Conservation (phyloP, 768 basidiomycete species). For the Rhodotorula paludigena region DNA sequence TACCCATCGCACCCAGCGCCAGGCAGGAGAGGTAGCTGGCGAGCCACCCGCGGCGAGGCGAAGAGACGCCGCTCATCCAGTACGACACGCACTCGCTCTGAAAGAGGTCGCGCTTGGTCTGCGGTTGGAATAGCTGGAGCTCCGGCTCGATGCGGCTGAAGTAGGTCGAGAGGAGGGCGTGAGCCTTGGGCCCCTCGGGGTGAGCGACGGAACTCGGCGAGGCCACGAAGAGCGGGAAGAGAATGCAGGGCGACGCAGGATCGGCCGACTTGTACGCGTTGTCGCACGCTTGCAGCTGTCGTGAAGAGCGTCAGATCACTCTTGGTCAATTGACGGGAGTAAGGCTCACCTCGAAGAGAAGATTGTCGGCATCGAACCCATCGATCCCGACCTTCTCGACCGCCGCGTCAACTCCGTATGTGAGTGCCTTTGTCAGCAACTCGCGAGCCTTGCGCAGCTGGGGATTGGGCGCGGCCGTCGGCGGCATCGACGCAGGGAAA, state of each 20-base stretch:
- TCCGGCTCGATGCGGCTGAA: constrained; percentile 1
- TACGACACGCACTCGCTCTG: neutral
- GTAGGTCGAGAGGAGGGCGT: constrained; percentile 3
- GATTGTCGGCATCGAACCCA: neutral
- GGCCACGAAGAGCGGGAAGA: neutral
- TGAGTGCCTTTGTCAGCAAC: neutral
- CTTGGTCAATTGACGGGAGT: neutral
- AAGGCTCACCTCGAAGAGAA: neutral
- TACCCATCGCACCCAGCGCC: neutral
- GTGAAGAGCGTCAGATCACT: neutral
- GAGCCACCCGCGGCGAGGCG: neutral
- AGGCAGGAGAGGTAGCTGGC: neutral
- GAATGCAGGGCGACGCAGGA: neutral
- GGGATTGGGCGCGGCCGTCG: no score
- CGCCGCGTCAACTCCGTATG: neutral
- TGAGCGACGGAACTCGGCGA: neutral
- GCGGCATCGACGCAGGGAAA: no score
- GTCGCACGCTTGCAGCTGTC: constrained; percentile 2
- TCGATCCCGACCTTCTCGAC: neutral
- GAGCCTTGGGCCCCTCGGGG: neutral
- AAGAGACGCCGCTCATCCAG: neutral
- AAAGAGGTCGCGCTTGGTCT: neutral
- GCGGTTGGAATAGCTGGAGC: neutral
- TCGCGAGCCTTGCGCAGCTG: no score
- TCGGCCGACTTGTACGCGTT: neutral